Evolutionary conservation across 805 yeast species (phyloP), one percentile per base, ranked within the genome.

Genomic region (Yarrowia keelungensis): DNA sequence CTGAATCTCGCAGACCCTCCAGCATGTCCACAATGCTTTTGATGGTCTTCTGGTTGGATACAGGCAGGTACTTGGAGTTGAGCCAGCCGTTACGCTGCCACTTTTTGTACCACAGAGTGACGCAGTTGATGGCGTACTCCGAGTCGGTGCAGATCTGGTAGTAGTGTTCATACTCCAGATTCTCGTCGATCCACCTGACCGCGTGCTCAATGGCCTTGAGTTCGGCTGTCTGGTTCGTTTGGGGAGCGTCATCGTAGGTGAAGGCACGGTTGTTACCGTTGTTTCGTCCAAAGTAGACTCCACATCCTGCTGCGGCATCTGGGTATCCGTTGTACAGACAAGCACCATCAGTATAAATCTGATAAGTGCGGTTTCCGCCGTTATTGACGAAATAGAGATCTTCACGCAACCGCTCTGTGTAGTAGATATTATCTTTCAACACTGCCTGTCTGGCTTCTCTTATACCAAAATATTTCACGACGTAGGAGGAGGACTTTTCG

Each of bases 71-170:
- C 47, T 19, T 45, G 26, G 22, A 10, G 14, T 45, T 45, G 5
- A 45, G 8, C 47, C 47, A 45, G 9, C 47, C 47, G 32, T 45
- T 45, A 0, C 9, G 5, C 26, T 45, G 47, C 26, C 47, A 45
- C 9, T 19, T 19, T 7, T 5, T 10, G 14, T 8, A 22, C 47
- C 47, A 45, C 8, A 16, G 10, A 22, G 12, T 16, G 22, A 45
- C 26, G 16, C 47, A 16, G 15, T 45, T 45, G 14, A 45, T 45
- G 26, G 26, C 47, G 26, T 45, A 45, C 14, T 16, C 26, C 7
- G 47, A 45, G 16, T 45, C 47, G 8, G 47, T 45, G 47, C 26
- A 45, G 47, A 45, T 45, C 14, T 45, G 47, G 26, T 45, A 16
- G 26, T 16, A 10, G 7, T 26, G 7, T 2, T 14, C 14, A 12